These are phyloP conservation scores for Cladosporium velox DNA, from an alignment of 2,329 filamentous ascomycete species.

Conservation along the genomic window DNA sequence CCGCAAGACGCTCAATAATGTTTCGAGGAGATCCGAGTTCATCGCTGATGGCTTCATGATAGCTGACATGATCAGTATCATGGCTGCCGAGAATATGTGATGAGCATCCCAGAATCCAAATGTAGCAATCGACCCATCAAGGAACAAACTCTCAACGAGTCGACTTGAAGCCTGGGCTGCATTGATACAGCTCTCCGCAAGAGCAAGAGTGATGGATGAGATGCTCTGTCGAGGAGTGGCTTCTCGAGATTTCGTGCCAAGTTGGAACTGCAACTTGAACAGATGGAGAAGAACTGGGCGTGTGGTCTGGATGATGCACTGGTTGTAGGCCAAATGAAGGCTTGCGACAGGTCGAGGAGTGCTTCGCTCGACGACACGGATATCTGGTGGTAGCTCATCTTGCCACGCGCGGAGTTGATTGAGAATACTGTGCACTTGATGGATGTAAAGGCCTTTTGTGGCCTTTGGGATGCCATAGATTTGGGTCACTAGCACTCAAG, in stretches of 20 bases:
- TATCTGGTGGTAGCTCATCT: slow-evolving; percentile 36
- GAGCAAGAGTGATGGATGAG: slow-evolving; percentile 36
- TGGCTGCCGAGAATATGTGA: slow-evolving; percentile 52
- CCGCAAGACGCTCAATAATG: slow-evolving; percentile 42
- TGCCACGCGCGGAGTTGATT: slow-evolving; percentile 44
- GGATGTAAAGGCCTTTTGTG: slow-evolving; percentile 34
- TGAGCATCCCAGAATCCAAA: slow-evolving; percentile 53
- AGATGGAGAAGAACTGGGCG: slow-evolving; percentile 39
- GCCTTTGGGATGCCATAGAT: slow-evolving; percentile 30
- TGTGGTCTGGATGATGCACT: slow-evolving; percentile 41
- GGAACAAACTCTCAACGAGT: slow-evolving; percentile 49
- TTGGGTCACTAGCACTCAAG: slow-evolving; percentile 24
- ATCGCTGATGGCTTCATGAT: slow-evolving; percentile 38
- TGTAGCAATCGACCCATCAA: slow-evolving; percentile 50
- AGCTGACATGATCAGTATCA: slow-evolving; percentile 47
- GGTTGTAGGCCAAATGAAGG: slow-evolving; percentile 42
- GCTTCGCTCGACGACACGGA: slow-evolving; percentile 38
- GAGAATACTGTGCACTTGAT: slow-evolving; percentile 42
- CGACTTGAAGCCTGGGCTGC: slow-evolving; percentile 49
- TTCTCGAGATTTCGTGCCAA: slow-evolving; percentile 3
- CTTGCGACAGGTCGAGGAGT: slow-evolving; percentile 35
- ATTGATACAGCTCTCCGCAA: slow-evolving; percentile 46
- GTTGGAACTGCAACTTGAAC: slow-evolving; percentile 29
- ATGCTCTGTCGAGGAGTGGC: slow-evolving; percentile 24
- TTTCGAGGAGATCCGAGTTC: slow-evolving; percentile 45